Conservation (phyloP, 2,329 filamentous ascomycete genomes). For the Claviceps sorghi region DNA sequence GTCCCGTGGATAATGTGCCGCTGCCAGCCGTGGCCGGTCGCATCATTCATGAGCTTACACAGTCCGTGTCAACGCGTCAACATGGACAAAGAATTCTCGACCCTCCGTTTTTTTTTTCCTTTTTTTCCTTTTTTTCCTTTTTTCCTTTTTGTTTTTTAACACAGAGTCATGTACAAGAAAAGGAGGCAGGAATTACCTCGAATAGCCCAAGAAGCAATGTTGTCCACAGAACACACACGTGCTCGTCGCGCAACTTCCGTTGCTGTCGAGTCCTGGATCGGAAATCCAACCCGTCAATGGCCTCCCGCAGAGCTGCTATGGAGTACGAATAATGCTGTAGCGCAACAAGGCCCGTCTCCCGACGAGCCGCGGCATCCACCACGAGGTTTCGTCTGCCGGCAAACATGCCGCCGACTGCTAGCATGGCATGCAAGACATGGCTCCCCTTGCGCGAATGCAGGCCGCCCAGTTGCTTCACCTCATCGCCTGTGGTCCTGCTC, state of each 20-base stretch:
- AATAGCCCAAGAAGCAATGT: constrained; percentile 21
- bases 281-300: constrained; percentile 4
- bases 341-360: constrained; percentile 5
- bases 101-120: background rate
- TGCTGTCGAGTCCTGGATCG: background rate
- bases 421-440: constrained; percentile 15
- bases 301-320: constrained; percentile 10
- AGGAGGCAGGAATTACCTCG: constrained; percentile 12
- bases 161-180: too few species aligned
- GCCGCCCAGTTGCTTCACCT: constrained; percentile 11
- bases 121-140: too few species aligned
- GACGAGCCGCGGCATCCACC: background rate
- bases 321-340: constrained; percentile 15
- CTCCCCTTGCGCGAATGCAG: constrained; percentile 3
- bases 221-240: constrained; percentile 16
- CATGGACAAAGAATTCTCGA: background rate
- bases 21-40: constrained; percentile 4
- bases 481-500: constrained; percentile 5
- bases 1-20: constrained; percentile 6
- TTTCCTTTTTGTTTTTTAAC: too few species aligned
- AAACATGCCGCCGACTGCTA: constrained; percentile 11
- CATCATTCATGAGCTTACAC: constrained; percentile 4
- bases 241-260: background rate
- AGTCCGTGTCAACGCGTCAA: background rate
- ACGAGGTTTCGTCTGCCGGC: background rate